Conservation (phyloP, 2,329 filamentous ascomycete genomes). For the Colletotrichum sp. region DNA sequence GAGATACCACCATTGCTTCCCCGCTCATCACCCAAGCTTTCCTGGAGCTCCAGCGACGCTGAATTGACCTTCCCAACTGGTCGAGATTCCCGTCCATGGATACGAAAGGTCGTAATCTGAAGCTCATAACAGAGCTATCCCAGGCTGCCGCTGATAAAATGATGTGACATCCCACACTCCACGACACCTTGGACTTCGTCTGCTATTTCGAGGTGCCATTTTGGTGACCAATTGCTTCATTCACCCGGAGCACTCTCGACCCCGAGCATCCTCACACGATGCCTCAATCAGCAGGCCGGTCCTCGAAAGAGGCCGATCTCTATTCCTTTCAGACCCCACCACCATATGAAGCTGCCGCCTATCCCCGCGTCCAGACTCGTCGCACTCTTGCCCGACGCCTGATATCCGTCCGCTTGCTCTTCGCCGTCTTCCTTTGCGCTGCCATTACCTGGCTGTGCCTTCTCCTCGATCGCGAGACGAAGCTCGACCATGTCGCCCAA, state of each 20-base stretch:
- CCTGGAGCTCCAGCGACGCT: background rate
- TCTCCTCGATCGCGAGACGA: slow-evolving; percentile 10
- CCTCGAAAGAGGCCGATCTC: slow-evolving; percentile 5
- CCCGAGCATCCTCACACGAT: background rate
- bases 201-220: background rate
- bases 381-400: slow-evolving; percentile 2
- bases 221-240: background rate
- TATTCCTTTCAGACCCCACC: slow-evolving; percentile 9
- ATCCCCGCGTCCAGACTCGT: slow-evolving; percentile 9
- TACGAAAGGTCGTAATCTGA: background rate
- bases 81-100: background rate
- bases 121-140: background rate
- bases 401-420: background rate
- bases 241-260: background rate
- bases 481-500: background rate
- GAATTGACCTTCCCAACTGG: slow-evolving; percentile 11
- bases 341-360: slow-evolving; percentile 15
- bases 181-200: background rate
- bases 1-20: background rate
- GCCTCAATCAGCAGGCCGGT: background rate
- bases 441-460: slow-evolving; percentile 11
- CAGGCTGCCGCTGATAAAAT: background rate
- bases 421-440: background rate
- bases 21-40: slow-evolving; percentile 6
- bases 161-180: background rate